Evolutionary conservation across 2,329 filamentous ascomycete genomes (phyloP).

Genomic region (Trichoderma lentiforme): DNA sequence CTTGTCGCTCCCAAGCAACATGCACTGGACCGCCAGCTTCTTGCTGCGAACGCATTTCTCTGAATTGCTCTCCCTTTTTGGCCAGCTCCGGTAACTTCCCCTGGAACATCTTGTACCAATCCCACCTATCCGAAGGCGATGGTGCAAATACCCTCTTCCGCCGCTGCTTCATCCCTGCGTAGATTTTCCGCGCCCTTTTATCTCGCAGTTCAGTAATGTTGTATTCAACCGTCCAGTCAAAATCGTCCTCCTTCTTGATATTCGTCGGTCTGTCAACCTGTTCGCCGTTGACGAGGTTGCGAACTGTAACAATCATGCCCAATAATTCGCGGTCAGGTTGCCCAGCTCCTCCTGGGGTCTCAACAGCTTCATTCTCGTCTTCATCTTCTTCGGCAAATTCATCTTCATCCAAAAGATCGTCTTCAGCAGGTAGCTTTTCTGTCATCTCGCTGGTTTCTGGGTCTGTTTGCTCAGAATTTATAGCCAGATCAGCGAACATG

Average conservation of each 20-base stretch:
- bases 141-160: slow-evolving; percentile 47
- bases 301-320: slow-evolving; percentile 68
- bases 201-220: slow-evolving; percentile 60
- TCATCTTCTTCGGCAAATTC: slow-evolving; percentile 12
- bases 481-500: slow-evolving; percentile 49
- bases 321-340: slow-evolving; percentile 44
- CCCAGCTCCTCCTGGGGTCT: not conserved
- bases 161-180: slow-evolving; percentile 53
- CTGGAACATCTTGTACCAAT: slow-evolving; percentile 47
- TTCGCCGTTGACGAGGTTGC: slow-evolving; percentile 67
- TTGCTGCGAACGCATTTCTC: slow-evolving; percentile 50
- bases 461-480: slow-evolving; percentile 30
- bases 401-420: slow-evolving; percentile 6
- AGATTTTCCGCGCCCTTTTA: slow-evolving; percentile 48
- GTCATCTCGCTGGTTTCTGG: not conserved
- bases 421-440: not conserved
- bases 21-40: slow-evolving; percentile 47
- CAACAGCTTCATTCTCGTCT: slow-evolving; percentile 7
- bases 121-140: slow-evolving; percentile 41
- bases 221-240: slow-evolving; percentile 76
- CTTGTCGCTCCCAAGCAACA: slow-evolving; percentile 43
- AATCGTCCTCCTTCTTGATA: slow-evolving; percentile 30
- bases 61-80: slow-evolving; percentile 55
- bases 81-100: slow-evolving; percentile 43
- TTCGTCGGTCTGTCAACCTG: slow-evolving; percentile 58